Base-by-base conservation (phyloP, 768 basidiomycete genomes). In the Leccinum subgranulosum region DNA sequence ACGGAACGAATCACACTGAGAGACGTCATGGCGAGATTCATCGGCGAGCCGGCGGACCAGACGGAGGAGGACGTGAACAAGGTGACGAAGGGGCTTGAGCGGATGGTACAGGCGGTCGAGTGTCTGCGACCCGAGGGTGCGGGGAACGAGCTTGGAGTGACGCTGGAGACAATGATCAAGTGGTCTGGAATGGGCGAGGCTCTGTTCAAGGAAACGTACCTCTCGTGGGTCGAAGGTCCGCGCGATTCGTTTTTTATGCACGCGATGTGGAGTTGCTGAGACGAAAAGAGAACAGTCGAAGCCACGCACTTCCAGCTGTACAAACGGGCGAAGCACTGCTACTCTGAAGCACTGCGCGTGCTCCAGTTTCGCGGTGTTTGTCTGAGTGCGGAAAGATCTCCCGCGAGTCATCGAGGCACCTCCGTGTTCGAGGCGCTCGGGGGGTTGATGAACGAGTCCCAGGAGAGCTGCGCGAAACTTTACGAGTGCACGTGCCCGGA, bases 401-500 rank as follows among this genome's bases (percentile, higher is more conserved):
- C 63, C 19, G 50, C 23, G 36, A 21, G 41, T 55, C 59, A 59
- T 49, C 64, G 52, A 11, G 69, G 58, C 28, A 62, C 55, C 12
- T 64, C 67, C 12, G 70, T 68, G n/a, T 76, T 86, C 11, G 63
- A 74, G 43, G 72, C 73, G 31, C 81, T 92, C 6, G 94, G 92
- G 19, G 69, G 67, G 19, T 71, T 94, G 54, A 92, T 95, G 88
- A 84, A 92, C 65, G 84, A 84, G 53, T 90, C 87, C 17, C 91
- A 93, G 68, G 73, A 73, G 47, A 87, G 85, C 65, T 94, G 92
- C 70, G 65, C 81, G 33, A 69, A 78, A 45, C 69, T 88, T 9
- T 95, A 80, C 66, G 86, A 94, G 59, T 93, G 90, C 73, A 90
- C 89, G 8, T 89, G 88, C 66, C 80, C 83, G 1, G 90, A 95